Base-by-base conservation (phyloP, 768 basidiomycete genomes). In the Mycena galopus region DNA sequence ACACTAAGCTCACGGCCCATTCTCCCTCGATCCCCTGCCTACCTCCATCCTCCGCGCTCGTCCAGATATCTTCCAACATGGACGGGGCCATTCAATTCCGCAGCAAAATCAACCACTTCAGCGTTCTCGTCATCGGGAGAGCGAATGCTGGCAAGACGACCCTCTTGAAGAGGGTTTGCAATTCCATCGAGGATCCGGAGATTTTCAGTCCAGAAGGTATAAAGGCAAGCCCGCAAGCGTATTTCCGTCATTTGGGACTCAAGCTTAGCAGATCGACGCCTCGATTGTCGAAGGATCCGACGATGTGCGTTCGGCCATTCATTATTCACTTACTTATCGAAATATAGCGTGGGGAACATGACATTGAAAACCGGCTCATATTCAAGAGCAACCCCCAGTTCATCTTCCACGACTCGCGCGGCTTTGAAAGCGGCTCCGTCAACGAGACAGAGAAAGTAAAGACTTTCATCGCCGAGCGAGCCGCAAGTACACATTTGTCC, bases 341-440 rank as follows among this genome's bases (percentile, higher is more conserved):
- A 27, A 11, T 55, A 12, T 37, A 61, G 60, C 60, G 60, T 27
- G 25, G 8, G 8, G 10, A 9, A 11, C 61, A 47, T 25, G 61
- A 50, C 29, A 63, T 63, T 29, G 35, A 47, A 29, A 63, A 47
- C 23, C 44, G 44, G 21, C 30, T 63, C 1, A 35, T 64, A 1
- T 64, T 64, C 32, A 64, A 17, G 32, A 64, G 62, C 62, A 64
- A 64, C 14, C 62, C 47, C 21, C 21, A 19, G 2, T 14, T 16
- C 21, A 51, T 64, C 30, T 51, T 64, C 47, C 62, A 64, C 25
- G 62, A 14, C 16, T 51, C 62, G 1, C 32, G 62, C 16, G 62
- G 62, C 1, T 64, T 64, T n/a, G 62, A 64, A 25, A 51, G 47
- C 32, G 62, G n/a, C n/a, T n/a, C n/a, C n/a, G n/a, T n/a, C n/a